Percentiles rank a stretch among this genome's conserved stretches.
phyloP scores from a whole-genome alignment of 2,329 filamentous ascomycete species.

The Hirsutella rhossiliensis region DNA sequence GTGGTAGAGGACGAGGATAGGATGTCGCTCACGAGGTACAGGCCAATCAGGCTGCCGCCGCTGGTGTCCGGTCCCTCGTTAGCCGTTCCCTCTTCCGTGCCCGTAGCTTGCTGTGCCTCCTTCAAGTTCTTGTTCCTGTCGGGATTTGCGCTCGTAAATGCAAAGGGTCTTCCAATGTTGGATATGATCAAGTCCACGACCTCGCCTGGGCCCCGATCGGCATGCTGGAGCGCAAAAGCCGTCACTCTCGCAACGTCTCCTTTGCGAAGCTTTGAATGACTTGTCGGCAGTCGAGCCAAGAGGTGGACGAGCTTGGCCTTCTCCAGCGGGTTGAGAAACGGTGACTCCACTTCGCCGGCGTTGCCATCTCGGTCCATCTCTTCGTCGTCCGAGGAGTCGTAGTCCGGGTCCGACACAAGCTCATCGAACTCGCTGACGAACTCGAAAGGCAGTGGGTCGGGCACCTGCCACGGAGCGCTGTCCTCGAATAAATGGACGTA shows the following conservation, averaged over 20 bases:
- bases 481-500: slow-evolving; percentile 63
- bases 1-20: slow-evolving; percentile 66
- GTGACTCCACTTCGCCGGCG: slow-evolving; percentile 34
- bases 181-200: slow-evolving; percentile 79
- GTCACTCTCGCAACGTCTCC: slow-evolving; percentile 81
- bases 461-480: slow-evolving; percentile 64
- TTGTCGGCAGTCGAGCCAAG: slow-evolving; percentile 69
- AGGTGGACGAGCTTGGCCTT: slow-evolving; percentile 78
- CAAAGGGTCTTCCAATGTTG: slow-evolving; percentile 69
- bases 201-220: slow-evolving; percentile 75
- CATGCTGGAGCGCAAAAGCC: slow-evolving; percentile 79
- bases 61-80: slow-evolving; percentile 49
- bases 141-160: slow-evolving; percentile 59
- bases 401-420: slow-evolving; percentile 73
- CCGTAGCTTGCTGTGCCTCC: slow-evolving; percentile 10
- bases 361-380: slow-evolving; percentile 49
- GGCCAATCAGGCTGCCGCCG: slow-evolving; percentile 61
- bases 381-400: slow-evolving; percentile 79
- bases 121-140: slow-evolving; percentile 29
- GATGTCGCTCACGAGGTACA: slow-evolving; percentile 71
- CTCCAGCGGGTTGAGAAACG: slow-evolving; percentile 69
- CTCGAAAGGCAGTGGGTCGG: slow-evolving; percentile 69
- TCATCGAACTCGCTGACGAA: slow-evolving; percentile 66
- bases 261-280: slow-evolving; percentile 61
- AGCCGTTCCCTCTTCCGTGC: slow-evolving; percentile 22